Percentiles rank a stretch among this genome's conserved stretches.
These are phyloP conservation scores for Fraxinus americana DNA, from an alignment of 257 asterid species.

Conservation along the genomic window DNA sequence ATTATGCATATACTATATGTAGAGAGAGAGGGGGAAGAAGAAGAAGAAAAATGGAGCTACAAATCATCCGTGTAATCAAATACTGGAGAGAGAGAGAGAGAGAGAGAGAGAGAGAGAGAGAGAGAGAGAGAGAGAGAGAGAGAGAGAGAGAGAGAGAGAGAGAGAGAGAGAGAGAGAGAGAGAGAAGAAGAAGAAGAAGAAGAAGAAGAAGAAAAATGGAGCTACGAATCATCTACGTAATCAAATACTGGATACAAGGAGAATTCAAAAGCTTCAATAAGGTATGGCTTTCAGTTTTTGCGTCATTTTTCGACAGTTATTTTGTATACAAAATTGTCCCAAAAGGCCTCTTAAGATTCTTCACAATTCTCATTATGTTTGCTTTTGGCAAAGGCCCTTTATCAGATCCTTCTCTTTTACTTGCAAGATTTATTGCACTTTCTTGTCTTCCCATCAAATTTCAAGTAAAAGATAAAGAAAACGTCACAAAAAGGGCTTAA, in stretches of 20 bases:
- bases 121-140: no score
- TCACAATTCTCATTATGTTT: slow-evolving; percentile 33
- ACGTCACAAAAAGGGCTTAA: slow-evolving; percentile 22
- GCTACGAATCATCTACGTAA: slow-evolving; percentile 17
- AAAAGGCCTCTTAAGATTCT: slow-evolving; percentile 26
- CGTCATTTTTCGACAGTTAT: slow-evolving; percentile 38
- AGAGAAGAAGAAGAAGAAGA: no score
- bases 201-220: neutral
- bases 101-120: no score
- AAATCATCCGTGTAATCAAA: no score
- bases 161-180: no score
- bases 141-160: no score
- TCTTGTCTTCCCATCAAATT: slow-evolving; percentile 42
- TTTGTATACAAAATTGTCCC: slow-evolving; percentile 28
- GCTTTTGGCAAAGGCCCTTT: slow-evolving; percentile 43
- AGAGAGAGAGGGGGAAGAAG: neutral
- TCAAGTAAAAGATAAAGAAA: neutral
- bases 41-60: no score
- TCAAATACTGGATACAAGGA: slow-evolving; percentile 36
- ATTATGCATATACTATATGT: neutral
- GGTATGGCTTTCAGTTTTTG: slow-evolving; percentile 34
- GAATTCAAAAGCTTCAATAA: slow-evolving; percentile 39
- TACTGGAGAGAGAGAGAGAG: no score
- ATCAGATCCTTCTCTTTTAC: slow-evolving; percentile 30
- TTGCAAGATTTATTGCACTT: slow-evolving; percentile 27